Percentiles rank a stretch among this genome's conserved stretches.
These are phyloP conservation scores for Colletotrichum sojae DNA, from an alignment of 2,329 filamentous ascomycete genomes.

Conservation along the genomic window DNA sequence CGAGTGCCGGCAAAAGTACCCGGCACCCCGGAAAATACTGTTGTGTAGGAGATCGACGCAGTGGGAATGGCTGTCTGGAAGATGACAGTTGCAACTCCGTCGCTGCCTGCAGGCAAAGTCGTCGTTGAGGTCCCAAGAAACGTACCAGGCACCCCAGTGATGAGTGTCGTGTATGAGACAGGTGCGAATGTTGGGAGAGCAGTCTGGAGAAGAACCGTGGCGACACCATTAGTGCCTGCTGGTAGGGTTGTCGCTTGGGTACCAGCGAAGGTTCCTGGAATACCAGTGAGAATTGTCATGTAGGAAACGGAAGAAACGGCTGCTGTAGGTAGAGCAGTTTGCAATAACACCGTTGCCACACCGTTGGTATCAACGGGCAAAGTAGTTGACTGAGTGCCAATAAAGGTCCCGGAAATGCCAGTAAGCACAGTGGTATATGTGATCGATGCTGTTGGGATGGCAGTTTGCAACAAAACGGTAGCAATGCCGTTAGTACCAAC, in stretches of 20 bases:
- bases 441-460: background rate
- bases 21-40: background rate
- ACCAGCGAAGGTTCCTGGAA: slow-evolving; percentile 3
- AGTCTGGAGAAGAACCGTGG: slow-evolving; percentile 14
- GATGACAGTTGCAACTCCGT: slow-evolving; percentile 19
- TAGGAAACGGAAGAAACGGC: background rate
- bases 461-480: slow-evolving; percentile 17
- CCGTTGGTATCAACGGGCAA: slow-evolving; percentile 14
- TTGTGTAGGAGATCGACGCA: slow-evolving; percentile 2
- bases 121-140: background rate
- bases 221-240: background rate
- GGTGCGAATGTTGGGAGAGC: background rate
- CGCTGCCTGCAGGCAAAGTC: slow-evolving; percentile 5
- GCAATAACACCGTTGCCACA: slow-evolving; percentile 12
- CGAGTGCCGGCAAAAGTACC: slow-evolving; percentile 8
- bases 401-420: slow-evolving; percentile 3
- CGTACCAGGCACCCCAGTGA: background rate
- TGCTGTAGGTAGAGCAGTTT: slow-evolving; percentile 1
- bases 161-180: background rate
- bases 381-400: slow-evolving; percentile 5
- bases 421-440: slow-evolving; percentile 12
- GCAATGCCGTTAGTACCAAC: slow-evolving; percentile 16
- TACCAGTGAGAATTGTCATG: slow-evolving; percentile 1
- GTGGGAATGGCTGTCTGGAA: slow-evolving; percentile 15
- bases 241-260: slow-evolving; percentile 1